Evolutionary conservation across 371 early-diverging fungal species (phyloP).

Genomic region (Chytridiales sp.): DNA sequence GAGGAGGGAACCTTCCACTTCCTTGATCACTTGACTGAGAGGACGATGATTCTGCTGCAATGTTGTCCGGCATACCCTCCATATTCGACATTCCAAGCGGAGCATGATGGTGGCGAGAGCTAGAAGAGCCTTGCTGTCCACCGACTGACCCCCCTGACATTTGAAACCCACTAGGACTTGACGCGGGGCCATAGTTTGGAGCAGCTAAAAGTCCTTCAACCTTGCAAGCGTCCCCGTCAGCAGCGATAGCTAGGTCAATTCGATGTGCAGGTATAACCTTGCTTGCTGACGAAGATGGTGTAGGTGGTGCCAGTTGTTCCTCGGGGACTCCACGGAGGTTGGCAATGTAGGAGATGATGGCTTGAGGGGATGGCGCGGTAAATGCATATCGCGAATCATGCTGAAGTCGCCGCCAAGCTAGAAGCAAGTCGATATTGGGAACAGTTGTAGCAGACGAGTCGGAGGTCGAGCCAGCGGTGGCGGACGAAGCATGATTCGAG

Average conservation of each 20-base stretch:
- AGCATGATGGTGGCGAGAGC: too few relatives aligned
- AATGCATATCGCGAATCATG: slow-evolving; percentile 6
- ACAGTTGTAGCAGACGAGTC: too few relatives aligned
- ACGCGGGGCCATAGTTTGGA: neutral
- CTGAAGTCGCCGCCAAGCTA: neutral
- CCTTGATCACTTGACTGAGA: neutral
- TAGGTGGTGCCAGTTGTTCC: neutral
- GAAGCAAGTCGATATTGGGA: slow-evolving; percentile 4
- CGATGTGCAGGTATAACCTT: neutral
- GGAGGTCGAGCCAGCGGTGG: too few relatives aligned
- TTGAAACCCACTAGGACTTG: too few relatives aligned
- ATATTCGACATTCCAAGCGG: too few relatives aligned
- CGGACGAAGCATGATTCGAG: too few relatives aligned
- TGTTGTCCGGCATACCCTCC: too few relatives aligned
- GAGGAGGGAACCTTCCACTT: neutral
- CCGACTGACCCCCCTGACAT: too few relatives aligned
- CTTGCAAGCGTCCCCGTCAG: too few relatives aligned
- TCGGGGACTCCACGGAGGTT: neutral
- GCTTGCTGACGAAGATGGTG: neutral
- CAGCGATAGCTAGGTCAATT: neutral
- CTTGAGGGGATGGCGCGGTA: slow-evolving; percentile 6
- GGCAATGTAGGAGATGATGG: neutral
- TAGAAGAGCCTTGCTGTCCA: too few relatives aligned
- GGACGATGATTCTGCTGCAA: too few relatives aligned
- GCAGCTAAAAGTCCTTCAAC: neutral